Evolutionary conservation across 352 stramenopile genomes (phyloP).

Genomic region (Phytophthora parvispora): DNA sequence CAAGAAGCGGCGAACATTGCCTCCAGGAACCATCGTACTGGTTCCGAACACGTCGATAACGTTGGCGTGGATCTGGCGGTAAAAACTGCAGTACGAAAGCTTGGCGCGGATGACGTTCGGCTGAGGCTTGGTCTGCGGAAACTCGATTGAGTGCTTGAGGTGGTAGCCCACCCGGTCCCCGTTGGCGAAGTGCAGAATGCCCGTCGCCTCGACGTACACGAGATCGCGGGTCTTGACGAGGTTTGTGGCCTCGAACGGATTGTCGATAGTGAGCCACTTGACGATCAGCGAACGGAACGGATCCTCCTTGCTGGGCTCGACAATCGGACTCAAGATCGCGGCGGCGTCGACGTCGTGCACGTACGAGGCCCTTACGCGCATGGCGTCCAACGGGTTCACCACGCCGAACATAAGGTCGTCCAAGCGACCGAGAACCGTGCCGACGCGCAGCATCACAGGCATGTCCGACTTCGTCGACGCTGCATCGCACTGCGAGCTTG

Average conservation of each 20-base stretch:
- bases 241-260: conserved; percentile 28
- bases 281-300: conserved; percentile 38
- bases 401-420: conserved; percentile 54
- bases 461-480: not conserved
- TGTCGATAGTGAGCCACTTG: conserved; percentile 48
- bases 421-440: conserved; percentile 21
- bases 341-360: conserved; percentile 31
- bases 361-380: conserved; percentile 45
- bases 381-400: conserved; percentile 32
- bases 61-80: conserved; percentile 49
- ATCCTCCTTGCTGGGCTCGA: conserved; percentile 21
- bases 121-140: conserved; percentile 11
- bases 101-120: conserved; percentile 53
- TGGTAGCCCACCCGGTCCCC: conserved; percentile 35
- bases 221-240: conserved; percentile 50
- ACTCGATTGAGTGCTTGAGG: conserved; percentile 29
- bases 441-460: conserved; percentile 32
- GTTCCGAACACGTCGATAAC: conserved; percentile 53
- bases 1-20: conserved; percentile 6
- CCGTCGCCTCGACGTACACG: conserved; percentile 45
- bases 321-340: conserved; percentile 34
- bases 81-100: conserved; percentile 56
- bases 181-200: conserved; percentile 17
- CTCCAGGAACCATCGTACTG: conserved; percentile 29
- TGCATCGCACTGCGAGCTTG: not conserved